Percentiles rank a stretch among this genome's conserved stretches.
Evolutionary conservation across 257 asterid species (phyloP).

Genomic region (Solanum chaucha): DNA sequence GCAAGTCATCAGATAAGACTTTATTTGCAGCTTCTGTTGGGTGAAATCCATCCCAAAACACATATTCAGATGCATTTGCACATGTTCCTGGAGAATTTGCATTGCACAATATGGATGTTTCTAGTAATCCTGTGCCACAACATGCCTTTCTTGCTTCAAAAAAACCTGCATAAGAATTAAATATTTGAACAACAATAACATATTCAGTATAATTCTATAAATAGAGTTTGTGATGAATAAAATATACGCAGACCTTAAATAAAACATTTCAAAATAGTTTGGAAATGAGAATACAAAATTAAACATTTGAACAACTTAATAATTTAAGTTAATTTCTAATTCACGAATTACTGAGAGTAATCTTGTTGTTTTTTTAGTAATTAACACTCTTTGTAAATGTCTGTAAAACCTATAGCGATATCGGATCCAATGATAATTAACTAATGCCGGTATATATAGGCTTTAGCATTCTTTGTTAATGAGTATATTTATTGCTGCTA

Average conservation of each 20-base stretch:
- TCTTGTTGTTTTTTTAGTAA: too few species aligned
- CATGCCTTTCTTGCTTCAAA: slow-evolving; percentile 86
- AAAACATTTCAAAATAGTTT: too few species aligned
- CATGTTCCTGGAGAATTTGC: slow-evolving; percentile 70
- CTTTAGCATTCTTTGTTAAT: too few species aligned
- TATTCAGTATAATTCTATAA: background rate
- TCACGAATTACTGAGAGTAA: background rate
- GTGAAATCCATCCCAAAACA: slow-evolving; percentile 91
- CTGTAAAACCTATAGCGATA: too few species aligned
- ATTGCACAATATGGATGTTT: slow-evolving; percentile 73
- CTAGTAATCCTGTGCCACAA: slow-evolving; percentile 72
- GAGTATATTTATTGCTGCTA: too few species aligned
- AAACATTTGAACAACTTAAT: too few species aligned
- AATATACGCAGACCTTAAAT: too few species aligned
- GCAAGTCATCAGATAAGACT: slow-evolving; percentile 56
- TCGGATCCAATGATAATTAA: too few species aligned
- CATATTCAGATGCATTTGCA: slow-evolving; percentile 65
- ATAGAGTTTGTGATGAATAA: too few species aligned
- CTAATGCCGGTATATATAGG: too few species aligned
- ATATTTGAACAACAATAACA: background rate
- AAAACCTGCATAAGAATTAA: slow-evolving; percentile 36
- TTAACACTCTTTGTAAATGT: too few species aligned
- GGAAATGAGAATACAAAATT: too few species aligned
- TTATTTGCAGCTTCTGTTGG: slow-evolving; percentile 81
- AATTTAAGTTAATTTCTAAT: background rate